Evolutionary conservation across 768 basidiomycete genomes (phyloP).

Genomic region (Floccularia luteovirens): DNA sequence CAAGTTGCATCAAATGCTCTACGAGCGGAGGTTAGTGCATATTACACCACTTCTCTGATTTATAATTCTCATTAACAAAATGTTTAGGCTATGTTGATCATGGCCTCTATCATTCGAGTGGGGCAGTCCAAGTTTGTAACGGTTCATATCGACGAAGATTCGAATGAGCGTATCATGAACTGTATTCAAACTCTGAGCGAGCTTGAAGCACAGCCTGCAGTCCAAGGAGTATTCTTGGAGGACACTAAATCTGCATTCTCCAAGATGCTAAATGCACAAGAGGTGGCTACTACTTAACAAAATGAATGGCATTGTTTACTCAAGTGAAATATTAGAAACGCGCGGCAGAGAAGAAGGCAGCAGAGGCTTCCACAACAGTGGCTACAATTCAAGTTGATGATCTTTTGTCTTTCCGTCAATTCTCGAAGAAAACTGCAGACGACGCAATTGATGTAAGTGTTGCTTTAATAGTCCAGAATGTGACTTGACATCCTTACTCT

Average conservation of each 20-base stretch:
- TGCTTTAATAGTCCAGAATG: not conserved
- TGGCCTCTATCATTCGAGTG: conserved; percentile 95
- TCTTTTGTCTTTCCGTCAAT: conserved; percentile 85
- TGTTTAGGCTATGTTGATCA: conserved; percentile 86
- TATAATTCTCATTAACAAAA: conserved; percentile 1
- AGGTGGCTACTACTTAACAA: conserved; percentile 38
- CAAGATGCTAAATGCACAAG: conserved; percentile 93
- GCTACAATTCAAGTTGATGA: conserved; percentile 89
- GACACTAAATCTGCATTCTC: conserved; percentile 90
- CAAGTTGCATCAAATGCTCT: conserved; percentile 51
- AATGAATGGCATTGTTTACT: not conserved
- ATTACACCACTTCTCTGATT: not conserved
- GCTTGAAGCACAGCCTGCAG: conserved; percentile 46
- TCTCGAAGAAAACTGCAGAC: conserved; percentile 84
- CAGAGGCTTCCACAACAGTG: conserved; percentile 53
- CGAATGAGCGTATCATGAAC: conserved; percentile 90
- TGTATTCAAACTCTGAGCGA: conserved; percentile 93
- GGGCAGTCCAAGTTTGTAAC: conserved; percentile 95
- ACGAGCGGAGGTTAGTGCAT: conserved; percentile 67
- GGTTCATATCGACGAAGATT: conserved; percentile 97
- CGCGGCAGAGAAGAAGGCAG: conserved; percentile 84
- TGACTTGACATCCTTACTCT: conserved; percentile 2
- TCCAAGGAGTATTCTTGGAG: conserved; percentile 68
- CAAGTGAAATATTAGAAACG: conserved; percentile 51
- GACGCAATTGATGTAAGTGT: conserved; percentile 65